Evolutionary conservation across 2,329 filamentous ascomycete genomes (phyloP), one percentile per base, ranked within the genome.

Genomic region (Parafenestella ontariensis): DNA sequence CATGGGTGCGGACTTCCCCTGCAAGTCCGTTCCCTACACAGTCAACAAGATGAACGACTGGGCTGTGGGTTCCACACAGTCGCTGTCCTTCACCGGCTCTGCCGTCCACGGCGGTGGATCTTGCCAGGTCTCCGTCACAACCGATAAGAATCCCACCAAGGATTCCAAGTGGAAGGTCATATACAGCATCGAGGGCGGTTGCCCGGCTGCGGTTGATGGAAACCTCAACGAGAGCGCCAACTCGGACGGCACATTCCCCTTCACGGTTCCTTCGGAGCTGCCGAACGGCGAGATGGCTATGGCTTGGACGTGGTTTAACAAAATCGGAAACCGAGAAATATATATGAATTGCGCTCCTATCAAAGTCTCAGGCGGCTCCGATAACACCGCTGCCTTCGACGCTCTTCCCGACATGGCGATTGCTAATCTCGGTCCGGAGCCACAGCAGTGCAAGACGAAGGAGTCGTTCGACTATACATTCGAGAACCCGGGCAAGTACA

Each of bases 281-380:
- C 85, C 87, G 1, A 80, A 88, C 1, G 94, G 94, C 7, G 82
- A 90, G 28, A 89, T 89, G 31, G 89, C 88, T 0, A 80, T 97
- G 9, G 91, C 91, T 0, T 97, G 92, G 92, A 91, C 90, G 1
- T 97, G 90, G 94, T 88, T 94, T 79, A 97, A 96, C 72, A 86
- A 88, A 56, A 75, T 96, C 4, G 93, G 94, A 4, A 94, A 96
- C 78, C 87, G 92, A 1, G 94, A 98, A 49, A 91, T 96, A 84
- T 98, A 98, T 83, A 96, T 96, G 92, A 95, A 96, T 82, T 98
- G 95, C 66, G 91, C 89, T 0, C 85, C 90, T 0, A 76, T 96
- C 49, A 84, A 80, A 0, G 81, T 97, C 21, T 85, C 85, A 2
- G 79, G 77, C 2, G 78, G 79, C 23, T 71, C 77, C 2, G 69